Percentiles rank a stretch among this genome's conserved stretches.
phyloP scores from a whole-genome alignment of 2,329 filamentous ascomycete genomes.

The Colletotrichum sp. region DNA sequence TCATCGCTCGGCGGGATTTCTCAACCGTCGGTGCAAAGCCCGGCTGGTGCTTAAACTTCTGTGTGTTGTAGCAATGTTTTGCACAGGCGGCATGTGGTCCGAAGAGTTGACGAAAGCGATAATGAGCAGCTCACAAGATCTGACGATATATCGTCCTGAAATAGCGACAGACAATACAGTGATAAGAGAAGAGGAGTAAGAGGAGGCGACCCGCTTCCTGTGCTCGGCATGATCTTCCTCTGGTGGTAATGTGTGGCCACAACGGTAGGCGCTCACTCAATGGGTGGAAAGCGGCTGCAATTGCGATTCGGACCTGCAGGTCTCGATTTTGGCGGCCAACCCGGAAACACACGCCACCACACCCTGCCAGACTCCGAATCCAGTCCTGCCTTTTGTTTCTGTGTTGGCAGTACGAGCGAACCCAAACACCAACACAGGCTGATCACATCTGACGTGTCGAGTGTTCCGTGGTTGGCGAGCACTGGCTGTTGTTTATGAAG shows the following conservation, averaged over 20 bases:
- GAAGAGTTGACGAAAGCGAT: background rate
- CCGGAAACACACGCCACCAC: slow-evolving; percentile 16
- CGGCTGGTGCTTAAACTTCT: background rate
- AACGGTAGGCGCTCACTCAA: background rate
- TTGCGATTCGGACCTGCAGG: slow-evolving; percentile 22
- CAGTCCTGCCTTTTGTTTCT: background rate
- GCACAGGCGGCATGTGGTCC: background rate
- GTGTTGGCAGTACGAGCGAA: slow-evolving; percentile 9
- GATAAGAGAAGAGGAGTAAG: background rate
- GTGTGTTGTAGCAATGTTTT: background rate
- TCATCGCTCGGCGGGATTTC: background rate
- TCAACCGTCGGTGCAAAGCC: background rate
- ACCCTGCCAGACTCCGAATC: background rate
- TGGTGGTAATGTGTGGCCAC: background rate
- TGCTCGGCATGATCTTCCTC: background rate
- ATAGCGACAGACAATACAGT: background rate
- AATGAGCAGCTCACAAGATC: background rate
- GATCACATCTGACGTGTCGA: slow-evolving; percentile 18
- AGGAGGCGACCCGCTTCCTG: background rate
- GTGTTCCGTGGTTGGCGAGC: background rate
- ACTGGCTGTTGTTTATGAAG: background rate
- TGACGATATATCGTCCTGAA: background rate
- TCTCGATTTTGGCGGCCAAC: slow-evolving; percentile 18
- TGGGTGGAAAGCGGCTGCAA: slow-evolving; percentile 17
- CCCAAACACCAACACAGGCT: background rate